Evolutionary conservation across 2,329 filamentous ascomycete genomes (phyloP).

Genomic region (Hypomyces rosellus): DNA sequence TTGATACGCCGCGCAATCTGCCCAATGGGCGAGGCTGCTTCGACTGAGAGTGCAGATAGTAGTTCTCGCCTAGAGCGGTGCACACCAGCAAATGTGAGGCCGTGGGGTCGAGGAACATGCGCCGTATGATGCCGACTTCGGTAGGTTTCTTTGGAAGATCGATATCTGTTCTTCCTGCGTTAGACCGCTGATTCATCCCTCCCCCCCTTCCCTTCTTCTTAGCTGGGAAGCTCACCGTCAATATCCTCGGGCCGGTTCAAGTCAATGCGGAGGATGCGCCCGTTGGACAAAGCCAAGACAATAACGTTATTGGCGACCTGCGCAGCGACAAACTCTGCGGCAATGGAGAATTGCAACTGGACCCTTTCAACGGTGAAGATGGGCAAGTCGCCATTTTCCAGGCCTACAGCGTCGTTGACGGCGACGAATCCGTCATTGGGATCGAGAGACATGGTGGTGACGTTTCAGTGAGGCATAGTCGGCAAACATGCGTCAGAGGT

Average conservation of each 20-base stretch:
- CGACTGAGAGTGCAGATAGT: conserved; percentile 94
- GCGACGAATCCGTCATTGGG: conserved; percentile 62
- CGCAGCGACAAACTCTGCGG: conserved; percentile 91
- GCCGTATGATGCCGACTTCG: conserved; percentile 85
- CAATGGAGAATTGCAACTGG: conserved; percentile 87
- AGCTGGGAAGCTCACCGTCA: conserved; percentile 54
- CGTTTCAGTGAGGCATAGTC: conserved; percentile 13
- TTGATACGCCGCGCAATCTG: conserved; percentile 75
- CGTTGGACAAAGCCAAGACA: conserved; percentile 84
- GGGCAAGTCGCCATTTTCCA: conserved; percentile 60
- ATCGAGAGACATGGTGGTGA: conserved; percentile 30
- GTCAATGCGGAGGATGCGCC: conserved; percentile 89
- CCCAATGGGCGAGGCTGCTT: conserved; percentile 77
- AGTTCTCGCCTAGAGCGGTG: conserved; percentile 90
- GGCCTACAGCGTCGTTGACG: conserved; percentile 48
- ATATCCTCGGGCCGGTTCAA: conserved; percentile 91
- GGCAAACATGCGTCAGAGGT: neutral
- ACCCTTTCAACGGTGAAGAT: conserved; percentile 95
- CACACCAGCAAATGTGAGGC: conserved; percentile 90
- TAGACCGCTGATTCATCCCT: neutral
- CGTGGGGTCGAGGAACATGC: conserved; percentile 95
- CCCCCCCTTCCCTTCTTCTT: neutral
- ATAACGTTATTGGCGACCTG: conserved; percentile 98
- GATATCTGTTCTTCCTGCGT: conserved; percentile 60
- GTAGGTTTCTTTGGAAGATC: conserved; percentile 90